Evolutionary conservation across 805 yeast species (phyloP), one percentile per base, ranked within the genome.

Genomic region (Saturnispora halmiae): DNA sequence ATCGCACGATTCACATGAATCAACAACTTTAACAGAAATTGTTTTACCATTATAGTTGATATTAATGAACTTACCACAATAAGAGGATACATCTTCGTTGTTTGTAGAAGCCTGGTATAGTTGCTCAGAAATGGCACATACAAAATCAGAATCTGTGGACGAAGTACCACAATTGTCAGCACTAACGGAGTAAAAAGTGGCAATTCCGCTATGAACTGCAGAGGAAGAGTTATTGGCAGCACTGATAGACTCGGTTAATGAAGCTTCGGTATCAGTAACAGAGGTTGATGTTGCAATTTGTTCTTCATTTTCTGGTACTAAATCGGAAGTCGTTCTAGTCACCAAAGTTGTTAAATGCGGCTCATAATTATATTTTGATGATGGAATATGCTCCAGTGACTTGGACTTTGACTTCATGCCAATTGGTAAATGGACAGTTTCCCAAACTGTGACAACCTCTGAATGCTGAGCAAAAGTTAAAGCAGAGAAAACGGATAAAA

Each of bases 11-110:
- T 52, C 70, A 53, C 79, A 75, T 15, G 73, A 58, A 54, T 74
- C 79, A 18, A 69, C 75, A 34, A 73, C 77, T 24, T 65, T 68
- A 31, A 73, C 79, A 21, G 58, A 63, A 34, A 73, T 75, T 14
- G 73, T 61, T 34, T 70, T 72, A 21, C 73, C 74, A 38, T 59
- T 53, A 51, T 68, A 72, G 44, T 40, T 52, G 5, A 72, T 76
- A 41, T 58, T 64, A 49, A 74, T 70, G 44, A 61, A 58, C 49
- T 63, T 66, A 24, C 79, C 79, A 54, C 80, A 74, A 50, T 68
- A 64, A 22, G 66, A 54, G 9, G 65, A 60, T 31, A 61, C 45
- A 24, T 52, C 53, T 24, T 54, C 52, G 35, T 47, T 41, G 30
- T 42, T 46, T 22, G 49, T 51, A n/a, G 45, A 46, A 4, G 59